phyloP scores from a whole-genome alignment of 352 stramenopile genomes.

The Pythium periplocum region DNA sequence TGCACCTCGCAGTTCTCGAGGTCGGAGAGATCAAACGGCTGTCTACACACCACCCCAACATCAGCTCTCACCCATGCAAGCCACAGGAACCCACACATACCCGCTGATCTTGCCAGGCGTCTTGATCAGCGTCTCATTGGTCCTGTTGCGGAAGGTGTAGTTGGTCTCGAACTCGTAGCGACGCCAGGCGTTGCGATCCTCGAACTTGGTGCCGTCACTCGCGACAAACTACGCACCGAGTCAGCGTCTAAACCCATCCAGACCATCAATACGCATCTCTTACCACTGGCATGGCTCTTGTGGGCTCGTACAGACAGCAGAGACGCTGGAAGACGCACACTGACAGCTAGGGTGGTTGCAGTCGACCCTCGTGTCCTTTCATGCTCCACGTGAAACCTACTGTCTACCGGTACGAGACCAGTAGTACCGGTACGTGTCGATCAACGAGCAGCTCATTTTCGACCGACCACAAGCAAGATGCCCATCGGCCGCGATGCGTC shows the following conservation, averaged over 20 bases:
- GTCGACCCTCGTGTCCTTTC: no score
- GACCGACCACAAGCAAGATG: no score
- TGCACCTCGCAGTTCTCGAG: slow-evolving; percentile 76
- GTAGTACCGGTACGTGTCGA: no score
- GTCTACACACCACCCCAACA: slow-evolving; percentile 20
- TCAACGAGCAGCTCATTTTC: no score
- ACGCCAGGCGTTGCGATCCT: slow-evolving; percentile 73
- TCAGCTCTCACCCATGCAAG: neutral
- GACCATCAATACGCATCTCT: no score
- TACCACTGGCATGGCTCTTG: no score
- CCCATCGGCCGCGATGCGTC: no score
- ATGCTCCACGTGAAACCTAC: no score
- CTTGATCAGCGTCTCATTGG: slow-evolving; percentile 75
- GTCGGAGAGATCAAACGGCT: slow-evolving; percentile 87
- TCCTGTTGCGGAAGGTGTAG: slow-evolving; percentile 89
- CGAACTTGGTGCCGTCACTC: slow-evolving; percentile 86
- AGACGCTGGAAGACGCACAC: slow-evolving; percentile 7
- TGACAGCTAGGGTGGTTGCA: no score
- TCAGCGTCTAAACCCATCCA: no score
- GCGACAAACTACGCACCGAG: slow-evolving; percentile 47
- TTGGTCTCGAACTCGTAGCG: slow-evolving; percentile 91
- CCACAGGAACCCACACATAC: slow-evolving; percentile 5
- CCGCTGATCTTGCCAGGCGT: slow-evolving; percentile 73
- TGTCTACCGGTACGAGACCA: no score
- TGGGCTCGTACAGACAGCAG: no score